phyloP scores from a whole-genome alignment of 106 monocot species.

The Agapanthus africanus region DNA sequence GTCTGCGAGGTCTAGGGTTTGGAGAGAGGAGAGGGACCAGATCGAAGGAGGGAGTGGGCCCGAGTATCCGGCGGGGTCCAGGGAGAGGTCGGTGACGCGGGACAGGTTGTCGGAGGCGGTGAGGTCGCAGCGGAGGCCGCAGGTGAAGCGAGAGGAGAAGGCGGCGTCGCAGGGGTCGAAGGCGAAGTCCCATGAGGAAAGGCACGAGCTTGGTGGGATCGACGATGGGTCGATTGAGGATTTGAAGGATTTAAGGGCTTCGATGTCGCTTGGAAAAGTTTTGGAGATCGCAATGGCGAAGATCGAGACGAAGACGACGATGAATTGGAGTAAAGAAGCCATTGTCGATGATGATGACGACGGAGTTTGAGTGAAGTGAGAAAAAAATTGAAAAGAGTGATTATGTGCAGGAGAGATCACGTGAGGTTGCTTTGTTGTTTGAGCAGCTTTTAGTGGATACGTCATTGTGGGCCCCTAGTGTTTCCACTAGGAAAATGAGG shows the following conservation, averaged over 20 bases:
- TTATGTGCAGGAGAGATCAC: no score
- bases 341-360: no score
- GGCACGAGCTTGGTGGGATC: conserved; percentile 47
- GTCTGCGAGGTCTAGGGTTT: conserved; percentile 40
- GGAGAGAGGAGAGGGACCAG: conserved; percentile 47
- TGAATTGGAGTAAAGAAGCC: no score
- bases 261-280: conserved; percentile 36
- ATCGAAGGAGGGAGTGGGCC: conserved; percentile 34
- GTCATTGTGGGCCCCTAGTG: no score
- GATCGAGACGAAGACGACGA: background rate
- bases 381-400: no score
- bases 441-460: no score
- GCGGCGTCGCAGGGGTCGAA: conserved; percentile 61
- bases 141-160: conserved; percentile 47
- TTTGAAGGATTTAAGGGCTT: conserved; percentile 32
- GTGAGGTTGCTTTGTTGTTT: no score
- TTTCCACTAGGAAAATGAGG: no score
- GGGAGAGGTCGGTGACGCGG: conserved; percentile 58
- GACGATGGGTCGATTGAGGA: conserved; percentile 27
- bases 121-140: conserved; percentile 66
- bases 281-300: background rate
- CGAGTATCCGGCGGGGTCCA: conserved; percentile 55
- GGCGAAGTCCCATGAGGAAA: conserved; percentile 68
- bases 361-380: no score
- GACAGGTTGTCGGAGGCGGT: conserved; percentile 16